Percentiles rank a stretch among this genome's conserved stretches.
Conservation (phyloP, 164 flowering plant genomes). For the Stephania japonica region DNA sequence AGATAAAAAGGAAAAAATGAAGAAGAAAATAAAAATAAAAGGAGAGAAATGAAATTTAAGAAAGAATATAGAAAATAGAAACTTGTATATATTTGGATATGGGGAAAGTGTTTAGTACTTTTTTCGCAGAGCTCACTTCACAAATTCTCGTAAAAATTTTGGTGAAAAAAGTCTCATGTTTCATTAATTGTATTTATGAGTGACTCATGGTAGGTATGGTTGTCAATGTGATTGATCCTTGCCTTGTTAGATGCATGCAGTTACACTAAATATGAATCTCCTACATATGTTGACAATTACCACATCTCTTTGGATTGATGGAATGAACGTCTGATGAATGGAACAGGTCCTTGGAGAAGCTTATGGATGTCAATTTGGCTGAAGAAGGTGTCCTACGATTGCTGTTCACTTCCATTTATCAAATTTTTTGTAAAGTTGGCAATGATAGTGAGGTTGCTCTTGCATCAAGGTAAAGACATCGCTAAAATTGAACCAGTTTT, state of each 20-base stretch:
- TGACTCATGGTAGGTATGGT: background rate
- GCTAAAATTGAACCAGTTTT: background rate
- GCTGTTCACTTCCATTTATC: constrained; percentile 62
- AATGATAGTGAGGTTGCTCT: constrained; percentile 69
- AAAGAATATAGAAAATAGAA: background rate
- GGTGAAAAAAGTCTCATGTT: background rate
- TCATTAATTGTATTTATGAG: background rate
- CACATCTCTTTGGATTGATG: background rate
- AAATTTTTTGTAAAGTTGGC: constrained; percentile 45
- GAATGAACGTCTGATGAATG: constrained; percentile 10
- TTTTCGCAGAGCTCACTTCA: background rate
- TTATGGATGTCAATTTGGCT: constrained; percentile 61
- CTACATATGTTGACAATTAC: background rate
- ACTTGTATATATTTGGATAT: background rate
- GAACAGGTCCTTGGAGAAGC: constrained; percentile 78
- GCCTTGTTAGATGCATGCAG: background rate
- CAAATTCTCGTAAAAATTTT: background rate
- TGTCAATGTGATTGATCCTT: background rate
- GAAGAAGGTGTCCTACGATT: constrained; percentile 89
- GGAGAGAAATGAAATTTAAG: background rate
- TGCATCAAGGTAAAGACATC: constrained; percentile 59
- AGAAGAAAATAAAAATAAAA: background rate
- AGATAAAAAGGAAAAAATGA: background rate
- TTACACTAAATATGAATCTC: background rate
- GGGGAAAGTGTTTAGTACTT: background rate